Conservation (phyloP, 2,329 filamentous ascomycete genomes). For the Colletotrichum camelliae region DNA sequence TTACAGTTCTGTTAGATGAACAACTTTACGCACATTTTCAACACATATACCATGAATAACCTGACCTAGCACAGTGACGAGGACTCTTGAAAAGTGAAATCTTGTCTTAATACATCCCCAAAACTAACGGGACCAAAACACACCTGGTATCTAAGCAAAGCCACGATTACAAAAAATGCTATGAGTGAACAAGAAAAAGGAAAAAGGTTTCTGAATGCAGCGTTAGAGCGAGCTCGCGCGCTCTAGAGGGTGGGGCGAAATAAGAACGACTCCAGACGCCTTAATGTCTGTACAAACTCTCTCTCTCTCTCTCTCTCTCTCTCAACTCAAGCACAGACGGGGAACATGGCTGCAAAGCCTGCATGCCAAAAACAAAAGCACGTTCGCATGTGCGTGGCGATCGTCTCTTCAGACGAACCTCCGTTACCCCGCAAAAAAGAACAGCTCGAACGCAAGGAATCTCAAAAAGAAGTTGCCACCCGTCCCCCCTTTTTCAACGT, state of each 20-base stretch:
- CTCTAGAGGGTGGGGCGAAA: neutral
- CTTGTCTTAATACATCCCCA: neutral
- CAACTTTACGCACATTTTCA: neutral
- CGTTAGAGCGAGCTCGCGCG: neutral
- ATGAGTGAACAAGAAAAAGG: neutral
- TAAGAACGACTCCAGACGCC: neutral
- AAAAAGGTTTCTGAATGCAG: neutral
- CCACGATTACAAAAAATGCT: neutral
- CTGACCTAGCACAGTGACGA: neutral
- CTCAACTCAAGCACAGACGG: neutral
- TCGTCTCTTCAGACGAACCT: neutral
- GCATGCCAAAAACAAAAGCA: neutral
- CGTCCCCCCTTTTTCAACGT: neutral
- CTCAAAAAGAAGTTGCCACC: neutral
- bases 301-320: too few relatives aligned
- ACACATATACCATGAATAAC: neutral
- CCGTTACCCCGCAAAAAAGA: neutral
- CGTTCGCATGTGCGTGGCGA: neutral
- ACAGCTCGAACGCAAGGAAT: neutral
- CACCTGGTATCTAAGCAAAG: neutral
- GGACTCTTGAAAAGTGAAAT: neutral
- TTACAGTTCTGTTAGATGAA: neutral
- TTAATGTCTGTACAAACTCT: neutral
- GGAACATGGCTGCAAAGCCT: neutral
- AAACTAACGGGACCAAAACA: neutral